Evolutionary conservation across 345 rosid genomes (phyloP).

Genomic region (Eucalyptus regnans): DNA sequence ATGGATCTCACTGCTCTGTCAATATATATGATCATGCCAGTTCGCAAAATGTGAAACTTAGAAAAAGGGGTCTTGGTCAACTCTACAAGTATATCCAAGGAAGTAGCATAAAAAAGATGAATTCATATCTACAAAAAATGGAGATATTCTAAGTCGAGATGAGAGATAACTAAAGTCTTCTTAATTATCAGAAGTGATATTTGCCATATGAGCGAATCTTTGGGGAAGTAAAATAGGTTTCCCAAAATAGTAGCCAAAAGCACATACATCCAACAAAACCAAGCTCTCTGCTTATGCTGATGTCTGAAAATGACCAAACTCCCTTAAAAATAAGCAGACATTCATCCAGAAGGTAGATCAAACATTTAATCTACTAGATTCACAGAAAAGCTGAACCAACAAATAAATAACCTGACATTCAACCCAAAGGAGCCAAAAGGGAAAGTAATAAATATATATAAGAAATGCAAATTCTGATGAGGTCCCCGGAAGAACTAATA

Average conservation of each 20-base stretch:
- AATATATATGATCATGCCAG: neutral
- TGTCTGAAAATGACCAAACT: neutral
- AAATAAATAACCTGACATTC: neutral
- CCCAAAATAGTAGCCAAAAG: neutral
- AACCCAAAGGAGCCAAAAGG: neutral
- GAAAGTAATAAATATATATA: neutral
- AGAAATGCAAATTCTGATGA: neutral
- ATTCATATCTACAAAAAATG: neutral
- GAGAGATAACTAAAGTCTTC: neutral
- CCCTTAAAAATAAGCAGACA: neutral
- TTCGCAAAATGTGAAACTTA: neutral
- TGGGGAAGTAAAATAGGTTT: neutral
- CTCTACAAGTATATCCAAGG: neutral
- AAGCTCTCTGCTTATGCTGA: neutral
- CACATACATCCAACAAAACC: neutral
- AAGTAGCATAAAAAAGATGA: neutral
- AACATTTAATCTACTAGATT: neutral
- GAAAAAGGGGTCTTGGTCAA: neutral
- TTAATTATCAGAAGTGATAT: neutral
- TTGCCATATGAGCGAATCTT: neutral
- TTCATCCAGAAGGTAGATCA: neutral
- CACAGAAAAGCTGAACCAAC: neutral
- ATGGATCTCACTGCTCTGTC: neutral
- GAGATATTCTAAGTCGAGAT: neutral
- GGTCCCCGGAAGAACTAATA: neutral